phyloP scores from a whole-genome alignment of 2,329 filamentous ascomycete species.

The Monosporascus sp. region DNA sequence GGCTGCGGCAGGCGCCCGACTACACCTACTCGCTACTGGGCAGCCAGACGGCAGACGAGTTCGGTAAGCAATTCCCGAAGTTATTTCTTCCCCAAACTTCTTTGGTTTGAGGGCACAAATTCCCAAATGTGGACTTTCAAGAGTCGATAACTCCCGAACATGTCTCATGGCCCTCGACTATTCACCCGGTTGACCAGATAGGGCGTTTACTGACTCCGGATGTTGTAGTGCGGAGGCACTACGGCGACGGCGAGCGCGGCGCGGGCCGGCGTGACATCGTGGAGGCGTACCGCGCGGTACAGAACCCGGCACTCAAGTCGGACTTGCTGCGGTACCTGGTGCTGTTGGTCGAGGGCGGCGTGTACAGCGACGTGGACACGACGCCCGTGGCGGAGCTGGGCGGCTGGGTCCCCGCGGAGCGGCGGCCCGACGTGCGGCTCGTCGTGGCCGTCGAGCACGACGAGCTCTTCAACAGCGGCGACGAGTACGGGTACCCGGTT shows the following conservation, averaged over 20 bases:
- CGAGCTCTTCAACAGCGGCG: slow-evolving; percentile 57
- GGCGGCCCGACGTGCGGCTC: slow-evolving; percentile 60
- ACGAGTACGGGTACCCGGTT: slow-evolving; percentile 62
- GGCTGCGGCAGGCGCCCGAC: slow-evolving; percentile 19
- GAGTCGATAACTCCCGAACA: too few species aligned
- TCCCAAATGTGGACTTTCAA: too few species aligned
- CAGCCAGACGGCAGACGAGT: slow-evolving; percentile 17
- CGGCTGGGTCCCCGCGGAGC: slow-evolving; percentile 59
- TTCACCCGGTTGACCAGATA: too few species aligned
- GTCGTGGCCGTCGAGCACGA: slow-evolving; percentile 68
- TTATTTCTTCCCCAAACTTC: too few species aligned
- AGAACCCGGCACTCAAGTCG: slow-evolving; percentile 45
- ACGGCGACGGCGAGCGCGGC: slow-evolving; percentile 6
- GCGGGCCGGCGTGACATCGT: neutral
- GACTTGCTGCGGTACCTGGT: slow-evolving; percentile 62
- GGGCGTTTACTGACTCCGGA: too few species aligned
- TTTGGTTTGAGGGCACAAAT: too few species aligned
- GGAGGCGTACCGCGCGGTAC: neutral
- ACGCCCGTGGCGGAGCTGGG: slow-evolving; percentile 34
- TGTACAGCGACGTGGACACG: slow-evolving; percentile 42
- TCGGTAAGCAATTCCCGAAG: slow-evolving; percentile 1
- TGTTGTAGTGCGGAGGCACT: slow-evolving; percentile 12
- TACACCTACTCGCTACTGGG: slow-evolving; percentile 24
- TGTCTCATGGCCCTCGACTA: too few species aligned
- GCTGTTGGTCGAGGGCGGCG: slow-evolving; percentile 61